Conservation (phyloP, 2,329 filamentous ascomycete species). For the Venturiaceae sp. region DNA sequence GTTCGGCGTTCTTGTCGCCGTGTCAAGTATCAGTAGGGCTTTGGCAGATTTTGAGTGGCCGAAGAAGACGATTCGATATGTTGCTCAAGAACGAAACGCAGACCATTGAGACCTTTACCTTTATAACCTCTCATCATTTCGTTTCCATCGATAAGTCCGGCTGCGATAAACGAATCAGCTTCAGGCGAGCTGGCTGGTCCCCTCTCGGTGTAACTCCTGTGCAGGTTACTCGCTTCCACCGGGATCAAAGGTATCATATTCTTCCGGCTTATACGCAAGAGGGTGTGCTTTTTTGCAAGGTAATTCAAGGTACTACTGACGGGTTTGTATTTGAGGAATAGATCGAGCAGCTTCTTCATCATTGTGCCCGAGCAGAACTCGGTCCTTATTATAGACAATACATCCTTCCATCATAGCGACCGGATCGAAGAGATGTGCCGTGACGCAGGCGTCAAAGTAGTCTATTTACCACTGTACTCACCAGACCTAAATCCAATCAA, state of each 20-base stretch:
- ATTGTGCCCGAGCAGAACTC: conserved; percentile 24
- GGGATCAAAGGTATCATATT: conserved; percentile 17
- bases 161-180: conserved; percentile 25
- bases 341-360: conserved; percentile 20
- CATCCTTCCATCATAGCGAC: conserved; percentile 19
- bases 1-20: conserved; percentile 14
- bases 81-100: conserved; percentile 23
- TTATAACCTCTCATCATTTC: conserved; percentile 22
- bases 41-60: conserved; percentile 18
- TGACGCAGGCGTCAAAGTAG: conserved; percentile 9
- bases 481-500: conserved; percentile 14
- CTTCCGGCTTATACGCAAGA: conserved; percentile 15
- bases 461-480: conserved; percentile 6
- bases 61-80: conserved; percentile 20
- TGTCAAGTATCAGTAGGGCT: conserved; percentile 16
- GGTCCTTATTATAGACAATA: conserved; percentile 27
- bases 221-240: conserved; percentile 16
- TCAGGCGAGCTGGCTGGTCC: conserved; percentile 25
- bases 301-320: conserved; percentile 11
- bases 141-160: conserved; percentile 29
- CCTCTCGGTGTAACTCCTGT: conserved; percentile 19
- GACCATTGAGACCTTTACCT: conserved; percentile 26
- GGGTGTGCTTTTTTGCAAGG: conserved; percentile 11
- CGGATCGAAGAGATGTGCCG: conserved; percentile 18
- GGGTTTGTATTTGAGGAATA: conserved; percentile 11